Evolutionary conservation across 805 yeast species (phyloP).

Genomic region (Zygosaccharomyces rouxii): DNA sequence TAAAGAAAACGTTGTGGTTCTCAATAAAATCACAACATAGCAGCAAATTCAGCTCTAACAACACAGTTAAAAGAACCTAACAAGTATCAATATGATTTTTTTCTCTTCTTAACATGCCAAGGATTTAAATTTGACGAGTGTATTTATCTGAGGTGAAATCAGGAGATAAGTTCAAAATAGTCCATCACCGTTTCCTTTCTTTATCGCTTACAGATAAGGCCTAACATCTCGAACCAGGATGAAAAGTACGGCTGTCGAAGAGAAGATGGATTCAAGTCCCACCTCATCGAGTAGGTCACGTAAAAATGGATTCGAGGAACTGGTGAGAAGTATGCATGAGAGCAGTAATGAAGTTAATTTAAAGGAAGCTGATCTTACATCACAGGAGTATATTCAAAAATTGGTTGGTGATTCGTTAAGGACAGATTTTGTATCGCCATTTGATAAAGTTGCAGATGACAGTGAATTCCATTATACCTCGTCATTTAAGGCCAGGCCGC

Average conservation of each 20-base stretch:
- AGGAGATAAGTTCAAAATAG: background rate
- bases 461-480: conserved; percentile 22
- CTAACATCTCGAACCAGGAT: background rate
- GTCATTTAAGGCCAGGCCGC: conserved; percentile 22
- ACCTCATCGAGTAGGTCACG: background rate
- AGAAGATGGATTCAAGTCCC: conserved; percentile 3
- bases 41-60: background rate
- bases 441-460: conserved; percentile 12
- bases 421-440: conserved; percentile 6
- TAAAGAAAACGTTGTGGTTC: background rate
- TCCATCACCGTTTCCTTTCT: no score
- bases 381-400: conserved; percentile 1
- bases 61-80: background rate
- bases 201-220: no score
- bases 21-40: background rate
- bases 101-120: background rate
- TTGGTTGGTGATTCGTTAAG: conserved; percentile 1
- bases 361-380: background rate
- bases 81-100: background rate
- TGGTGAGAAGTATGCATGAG: conserved; percentile 1
- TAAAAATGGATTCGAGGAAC: conserved; percentile 2
- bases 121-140: background rate
- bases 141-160: background rate
- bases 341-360: background rate
- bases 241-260: background rate